Base-by-base conservation (phyloP, 371 early-diverging fungal genomes). In the Mortierella sp. region DNA sequence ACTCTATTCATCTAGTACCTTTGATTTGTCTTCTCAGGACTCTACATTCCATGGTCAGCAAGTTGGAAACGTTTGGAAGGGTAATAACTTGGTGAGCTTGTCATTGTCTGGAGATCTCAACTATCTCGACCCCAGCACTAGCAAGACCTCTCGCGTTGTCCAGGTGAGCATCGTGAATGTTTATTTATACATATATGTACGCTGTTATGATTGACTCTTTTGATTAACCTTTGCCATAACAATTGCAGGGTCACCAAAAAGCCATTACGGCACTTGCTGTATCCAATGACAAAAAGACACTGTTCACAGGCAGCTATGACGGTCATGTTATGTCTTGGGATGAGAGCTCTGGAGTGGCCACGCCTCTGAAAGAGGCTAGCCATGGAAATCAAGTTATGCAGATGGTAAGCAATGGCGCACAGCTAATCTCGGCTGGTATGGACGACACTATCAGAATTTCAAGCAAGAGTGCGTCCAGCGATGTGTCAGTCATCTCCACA, bases 51-150 rank as follows among this genome's bases (percentile, higher is more conserved):
- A 91, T 24, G 87, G 94, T 70, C 98, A 97, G 85, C 99, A 99
- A 86, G 94, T 99, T n/a, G 99, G 98, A 62, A 93, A 92, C 66
- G 81, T 97, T 78, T 98, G 98, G 98, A 89, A 89, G 55, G 93
- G 91, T 32, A 86, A 91, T 68, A 80, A 91, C 74, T 68, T 97
- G 20, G 47, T 98, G 58, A 90, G 93, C 62, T 83, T 96, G 52
- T 96, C 97, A 8, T 86, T 96, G 24, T 90, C 90, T 22, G 97
- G 97, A 26, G 91, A 94, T 62, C 81, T 96, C 66, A 93, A 93
- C 85, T 96, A 95, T 74, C 85, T 97, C n/a, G 94, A 95, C 72
- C 88, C 87, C 58, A 85, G 84, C 59, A 77, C 86, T 12, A 87
- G 88, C 72, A 86, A 86, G 35, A 80, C 90, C 1, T 73, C 88